Evolutionary conservation across 352 stramenopile genomes (phyloP).

Genomic region (Globisporangium nunn): DNA sequence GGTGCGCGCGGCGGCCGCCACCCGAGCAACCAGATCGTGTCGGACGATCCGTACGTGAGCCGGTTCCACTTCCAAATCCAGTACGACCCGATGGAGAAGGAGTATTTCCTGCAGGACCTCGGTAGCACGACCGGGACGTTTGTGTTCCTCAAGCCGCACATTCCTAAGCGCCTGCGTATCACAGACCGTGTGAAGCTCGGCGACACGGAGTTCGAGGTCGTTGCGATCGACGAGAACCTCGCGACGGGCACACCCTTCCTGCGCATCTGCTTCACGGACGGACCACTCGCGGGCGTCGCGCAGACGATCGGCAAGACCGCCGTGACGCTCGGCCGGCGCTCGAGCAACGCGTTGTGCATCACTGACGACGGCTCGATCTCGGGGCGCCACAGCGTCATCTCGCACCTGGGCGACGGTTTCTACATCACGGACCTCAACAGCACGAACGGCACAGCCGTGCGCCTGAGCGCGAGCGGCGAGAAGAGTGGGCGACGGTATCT

Average conservation of each 20-base stretch:
- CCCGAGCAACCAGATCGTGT: conserved; percentile 81
- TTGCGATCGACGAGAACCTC: conserved; percentile 60
- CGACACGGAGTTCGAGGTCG: conserved; percentile 77
- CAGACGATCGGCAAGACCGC: conserved; percentile 74
- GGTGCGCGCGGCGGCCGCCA: conserved; percentile 63
- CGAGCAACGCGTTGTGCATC: conserved; percentile 77
- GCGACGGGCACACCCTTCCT: conserved; percentile 66
- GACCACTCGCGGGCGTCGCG: conserved; percentile 51
- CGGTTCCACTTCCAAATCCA: conserved; percentile 76
- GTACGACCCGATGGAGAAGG: conserved; percentile 77
- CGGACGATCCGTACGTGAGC: conserved; percentile 79
- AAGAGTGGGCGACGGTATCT: conserved; percentile 56
- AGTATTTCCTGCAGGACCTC: conserved; percentile 77
- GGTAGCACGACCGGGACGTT: conserved; percentile 79
- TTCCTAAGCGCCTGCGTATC: conserved; percentile 61
- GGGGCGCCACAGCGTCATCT: conserved; percentile 60
- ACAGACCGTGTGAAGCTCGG: conserved; percentile 70
- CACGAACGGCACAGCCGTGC: conserved; percentile 76
- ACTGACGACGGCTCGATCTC: conserved; percentile 80
- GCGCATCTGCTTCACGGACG: conserved; percentile 71
- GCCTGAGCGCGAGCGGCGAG: conserved; percentile 54
- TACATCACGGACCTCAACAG: conserved; percentile 82
- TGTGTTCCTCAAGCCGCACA: conserved; percentile 64
- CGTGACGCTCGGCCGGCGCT: conserved; percentile 66
- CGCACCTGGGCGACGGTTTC: conserved; percentile 68